Percentiles rank a stretch among this genome's conserved stretches.
Conservation (phyloP, 169 alveolate genomes). For the Eimeria sp. region DNA sequence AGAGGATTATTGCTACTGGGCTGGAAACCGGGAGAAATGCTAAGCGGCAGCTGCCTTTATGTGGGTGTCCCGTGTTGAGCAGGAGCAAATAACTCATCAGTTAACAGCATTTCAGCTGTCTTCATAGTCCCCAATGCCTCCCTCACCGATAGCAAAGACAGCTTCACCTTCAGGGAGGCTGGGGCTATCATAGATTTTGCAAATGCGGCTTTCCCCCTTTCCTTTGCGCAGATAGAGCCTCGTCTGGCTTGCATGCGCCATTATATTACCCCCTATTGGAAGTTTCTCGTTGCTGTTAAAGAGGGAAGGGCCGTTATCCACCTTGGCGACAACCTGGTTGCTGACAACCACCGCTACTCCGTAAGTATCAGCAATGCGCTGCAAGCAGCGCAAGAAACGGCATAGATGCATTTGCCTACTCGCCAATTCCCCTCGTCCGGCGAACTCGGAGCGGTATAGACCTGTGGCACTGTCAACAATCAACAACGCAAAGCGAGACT, state of each 20-base stretch:
- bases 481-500: constrained; percentile 97
- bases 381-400: constrained; percentile 97
- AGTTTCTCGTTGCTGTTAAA: constrained; percentile 89
- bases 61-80: neutral
- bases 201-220: constrained; percentile 97
- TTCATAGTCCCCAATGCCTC: constrained; percentile 95
- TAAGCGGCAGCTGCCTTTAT: neutral
- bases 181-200: constrained; percentile 99
- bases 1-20: neutral
- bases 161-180: constrained; percentile 99
- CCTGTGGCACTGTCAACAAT: constrained; percentile 99
- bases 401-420: constrained; percentile 98
- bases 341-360: constrained; percentile 89
- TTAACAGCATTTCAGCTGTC: constrained; percentile 42
- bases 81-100: neutral
- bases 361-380: constrained; percentile 97
- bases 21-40: neutral
- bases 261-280: constrained; percentile 99
- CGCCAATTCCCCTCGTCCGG: constrained; percentile 99
- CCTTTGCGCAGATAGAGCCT: constrained; percentile 96
- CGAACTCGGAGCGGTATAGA: constrained; percentile 98
- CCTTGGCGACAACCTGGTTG: constrained; percentile 93
- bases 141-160: constrained; percentile 95
- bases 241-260: constrained; percentile 99
- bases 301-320: constrained; percentile 89